Base-by-base conservation (phyloP, 352 stramenopile genomes). In the Thraustochytrium sp. region DNA sequence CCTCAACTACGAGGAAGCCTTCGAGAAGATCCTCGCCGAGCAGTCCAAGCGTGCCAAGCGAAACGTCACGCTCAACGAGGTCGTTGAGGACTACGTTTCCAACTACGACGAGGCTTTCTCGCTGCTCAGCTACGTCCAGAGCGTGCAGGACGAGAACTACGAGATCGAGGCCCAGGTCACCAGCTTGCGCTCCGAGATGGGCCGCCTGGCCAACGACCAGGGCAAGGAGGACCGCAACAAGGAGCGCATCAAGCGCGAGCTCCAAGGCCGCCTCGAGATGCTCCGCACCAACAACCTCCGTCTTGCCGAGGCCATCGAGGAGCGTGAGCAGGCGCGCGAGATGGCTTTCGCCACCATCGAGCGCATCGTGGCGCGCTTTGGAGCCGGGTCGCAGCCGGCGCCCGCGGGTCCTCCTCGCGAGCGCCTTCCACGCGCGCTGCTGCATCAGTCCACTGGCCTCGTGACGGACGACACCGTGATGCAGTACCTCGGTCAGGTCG, bases 171-270 rank as follows among this genome's bases (percentile, higher is more conserved):
- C 68, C 1, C 23, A 68, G 13, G 23, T 80, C 48, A 21, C 37
- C 16, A 53, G 13, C 23, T 23, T 65, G 8, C 34, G 42, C 21
- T n/a, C 21, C 37, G 68, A 80, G 37, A 55, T 80, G 31, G 31
- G 46, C 23, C 18, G 40, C 21, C 11, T 55, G 4, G 34, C 68
- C 4, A 40, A 23, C 29, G 23, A 80, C 44, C 68, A 80, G 34
- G 68, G 68, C 68, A 80, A 80, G 38, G 31, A 80, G 5, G 68
- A 80, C 29, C 31, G 23, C 0, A 80, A 80, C 31, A 80, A 80
- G 51, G 68, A 80, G 49, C 48, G 68, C 2, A 80, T 80, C 37
- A 44, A 44, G 42, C 18, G 31, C 26, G 68, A 80, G 51, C 68
- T 80, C 44, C 68, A 80, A 21, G 18, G 44, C 2, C 48, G 53